Evolutionary conservation across 192 early-diverging fungal species (phyloP), one percentile per base, ranked within the genome.

Genomic region (Podila epicladia): DNA sequence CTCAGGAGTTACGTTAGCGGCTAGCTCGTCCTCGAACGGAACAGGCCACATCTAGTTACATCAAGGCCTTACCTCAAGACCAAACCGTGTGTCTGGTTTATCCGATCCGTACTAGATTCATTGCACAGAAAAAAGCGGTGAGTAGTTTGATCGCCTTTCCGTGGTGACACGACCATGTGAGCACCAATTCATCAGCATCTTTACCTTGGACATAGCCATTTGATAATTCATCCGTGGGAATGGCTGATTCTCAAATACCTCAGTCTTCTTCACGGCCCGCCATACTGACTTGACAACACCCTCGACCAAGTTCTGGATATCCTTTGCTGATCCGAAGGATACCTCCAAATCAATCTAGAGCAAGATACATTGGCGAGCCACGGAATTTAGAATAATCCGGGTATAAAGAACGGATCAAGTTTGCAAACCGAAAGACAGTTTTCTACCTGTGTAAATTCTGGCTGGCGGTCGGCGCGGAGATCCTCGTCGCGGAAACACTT

Each of bases 401-500:
- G 15, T 11, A 41, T 12, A 9, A 2, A 11, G 38, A 35, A 9
- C 15, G 17, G 41, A 45, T 15, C 41, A 45, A 15, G 1, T 1
- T 45, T 3, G 41, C 41, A 45, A 12, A 45, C 2, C 15, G 13
- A 15, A 17, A 17, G 8, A 35, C 55, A 12, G 48, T 0, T 41
- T 15, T 48, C 63, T 85, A 93, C 92, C 82, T 98, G 96, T 6
- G 95, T 98, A 67, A 98, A 98, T 75, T 98, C 96, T 20, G 95
- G 95, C 74, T 98, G 96, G 29, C 96, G 88, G 78, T 98, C 95
- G 0, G 94, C 88, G 9, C 95, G 89, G 58, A 93, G 75, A 74
- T 94, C 93, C 62, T 98, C 96, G 67, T 98, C 96, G 59, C 96
- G 86, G 73, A 96, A 98, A 72, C 96, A 98, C 20, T 93, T 88